A percentile compares a stretch with the other conserved stretches of the same genome.
These are phyloP conservation scores for Isoetes taiwanensis DNA, from an alignment of 75 land plant genomes.

Conservation along the genomic window DNA sequence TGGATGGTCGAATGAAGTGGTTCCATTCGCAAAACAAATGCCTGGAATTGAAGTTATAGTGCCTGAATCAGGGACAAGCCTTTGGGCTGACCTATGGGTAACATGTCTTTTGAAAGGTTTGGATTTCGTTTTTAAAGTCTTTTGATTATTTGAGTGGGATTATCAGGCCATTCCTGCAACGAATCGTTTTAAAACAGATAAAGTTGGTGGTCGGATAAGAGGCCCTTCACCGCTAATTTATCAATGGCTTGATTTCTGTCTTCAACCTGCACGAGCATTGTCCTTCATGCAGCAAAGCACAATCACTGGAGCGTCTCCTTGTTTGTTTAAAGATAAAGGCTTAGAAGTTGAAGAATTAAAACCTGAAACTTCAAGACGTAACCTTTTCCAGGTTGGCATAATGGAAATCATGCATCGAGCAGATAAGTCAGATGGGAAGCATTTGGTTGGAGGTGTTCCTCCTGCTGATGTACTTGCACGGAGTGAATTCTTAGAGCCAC, in stretches of 20 bases:
- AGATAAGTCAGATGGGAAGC: neutral
- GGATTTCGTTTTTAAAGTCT: no score
- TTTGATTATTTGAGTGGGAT: no score
- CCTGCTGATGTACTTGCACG: constrained; percentile 48
- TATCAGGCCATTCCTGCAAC: constrained; percentile 82
- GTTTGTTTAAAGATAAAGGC: constrained; percentile 16
- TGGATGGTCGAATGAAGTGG: constrained; percentile 88
- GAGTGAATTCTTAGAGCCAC: constrained; percentile 84
- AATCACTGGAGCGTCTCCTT: constrained; percentile 71
- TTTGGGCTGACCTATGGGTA: constrained; percentile 98
- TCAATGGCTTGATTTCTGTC: constrained; percentile 90
- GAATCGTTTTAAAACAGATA: constrained; percentile 21
- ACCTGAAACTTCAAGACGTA: no score
- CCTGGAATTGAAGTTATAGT: constrained; percentile 66
- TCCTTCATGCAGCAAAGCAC: constrained; percentile 60
- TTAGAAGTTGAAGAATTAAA: no score
- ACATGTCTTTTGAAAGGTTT: no score
- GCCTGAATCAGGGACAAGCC: constrained; percentile 82
- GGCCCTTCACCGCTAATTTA: constrained; percentile 75
- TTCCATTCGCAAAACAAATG: constrained; percentile 75
- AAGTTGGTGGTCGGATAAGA: constrained; percentile 60
- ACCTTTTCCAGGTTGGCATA: no score
- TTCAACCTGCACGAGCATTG: constrained; percentile 56
- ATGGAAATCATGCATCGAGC: no score
- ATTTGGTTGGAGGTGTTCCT: constrained; percentile 37